Conservation (phyloP, 1,284 basidiomycete species). For the Moesziomyces sp. region DNA sequence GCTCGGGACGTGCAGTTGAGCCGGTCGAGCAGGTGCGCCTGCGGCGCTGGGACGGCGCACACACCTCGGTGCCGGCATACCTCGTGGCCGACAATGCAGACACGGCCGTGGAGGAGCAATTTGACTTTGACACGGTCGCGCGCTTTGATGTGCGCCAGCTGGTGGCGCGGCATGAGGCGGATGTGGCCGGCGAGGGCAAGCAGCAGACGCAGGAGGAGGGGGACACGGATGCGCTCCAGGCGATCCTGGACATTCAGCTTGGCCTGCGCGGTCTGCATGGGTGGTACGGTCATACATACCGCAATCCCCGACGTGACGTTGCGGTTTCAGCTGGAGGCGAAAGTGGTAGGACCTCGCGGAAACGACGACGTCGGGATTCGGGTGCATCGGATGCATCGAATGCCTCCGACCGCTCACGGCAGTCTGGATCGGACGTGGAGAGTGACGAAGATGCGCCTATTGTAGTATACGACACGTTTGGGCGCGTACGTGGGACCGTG, state of each 20-base stretch:
- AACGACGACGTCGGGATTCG: neutral
- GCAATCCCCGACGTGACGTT: neutral
- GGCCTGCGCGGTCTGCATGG: slow-evolving; percentile 20
- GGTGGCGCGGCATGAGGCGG: neutral
- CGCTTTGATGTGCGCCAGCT: slow-evolving; percentile 1
- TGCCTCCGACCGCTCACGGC: neutral
- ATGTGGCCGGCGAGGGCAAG: neutral
- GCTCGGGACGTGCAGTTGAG: neutral
- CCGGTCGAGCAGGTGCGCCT: slow-evolving; percentile 10
- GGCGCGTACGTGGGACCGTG: slow-evolving; percentile 16
- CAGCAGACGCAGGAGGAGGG: neutral
- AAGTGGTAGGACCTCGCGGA: slow-evolving; percentile 3
- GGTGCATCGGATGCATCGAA: neutral
- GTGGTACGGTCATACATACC: slow-evolving; percentile 23
- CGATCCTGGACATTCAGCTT: slow-evolving; percentile 15
- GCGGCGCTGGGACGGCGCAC: slow-evolving; percentile 33
- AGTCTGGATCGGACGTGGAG: neutral
- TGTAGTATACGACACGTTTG: slow-evolving; percentile 34
- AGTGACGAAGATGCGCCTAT: slow-evolving; percentile 5
- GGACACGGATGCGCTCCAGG: slow-evolving; percentile 7
- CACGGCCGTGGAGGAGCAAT: slow-evolving; percentile 6
- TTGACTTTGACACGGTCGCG: slow-evolving; percentile 14
- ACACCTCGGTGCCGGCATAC: slow-evolving; percentile 5
- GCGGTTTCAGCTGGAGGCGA: neutral
- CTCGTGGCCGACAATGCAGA: slow-evolving; percentile 12